Percentiles rank a stretch among this genome's conserved stretches.
phyloP scores from a whole-genome alignment of 257 asterid genomes.

The Solanum ossicruentum region DNA sequence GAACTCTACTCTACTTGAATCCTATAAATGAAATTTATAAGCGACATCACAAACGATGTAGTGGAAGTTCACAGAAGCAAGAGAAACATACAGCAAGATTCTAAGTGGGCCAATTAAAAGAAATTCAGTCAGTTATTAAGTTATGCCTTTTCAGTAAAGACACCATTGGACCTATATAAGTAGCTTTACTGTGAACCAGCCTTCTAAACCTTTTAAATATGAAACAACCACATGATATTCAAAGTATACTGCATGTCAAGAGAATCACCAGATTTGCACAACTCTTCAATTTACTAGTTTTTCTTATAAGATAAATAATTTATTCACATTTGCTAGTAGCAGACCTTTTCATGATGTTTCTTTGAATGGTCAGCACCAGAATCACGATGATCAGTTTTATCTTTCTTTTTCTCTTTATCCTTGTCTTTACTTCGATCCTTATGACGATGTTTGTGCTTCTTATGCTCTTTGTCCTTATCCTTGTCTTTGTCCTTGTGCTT shows the following conservation, averaged over 20 bases:
- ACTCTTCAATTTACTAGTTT: conserved; percentile 1
- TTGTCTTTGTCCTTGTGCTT: conserved; percentile 65
- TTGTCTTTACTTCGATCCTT: conserved; percentile 94
- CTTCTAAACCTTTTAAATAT: neutral
- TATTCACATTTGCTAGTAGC: neutral
- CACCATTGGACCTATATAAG: neutral
- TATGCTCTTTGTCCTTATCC: conserved; percentile 78
- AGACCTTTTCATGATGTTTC: conserved; percentile 64
- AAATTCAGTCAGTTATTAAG: neutral
- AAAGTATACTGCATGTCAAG: neutral
- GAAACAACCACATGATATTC: neutral
- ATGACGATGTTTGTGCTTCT: conserved; percentile 91
- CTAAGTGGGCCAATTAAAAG: neutral
- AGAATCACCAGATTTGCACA: neutral
- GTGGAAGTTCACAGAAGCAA: neutral
- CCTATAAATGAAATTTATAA: neutral
- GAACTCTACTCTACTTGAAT: neutral
- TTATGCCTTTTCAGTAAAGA: neutral
- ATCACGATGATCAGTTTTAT: conserved; percentile 68
- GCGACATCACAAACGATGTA: neutral
- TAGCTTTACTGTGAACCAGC: neutral
- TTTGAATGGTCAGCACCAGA: conserved; percentile 77
- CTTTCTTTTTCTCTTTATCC: conserved; percentile 93
- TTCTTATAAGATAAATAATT: neutral
- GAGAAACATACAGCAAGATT: neutral